phyloP scores from a whole-genome alignment of 208 protist species.

The Blastocrithidia nonstop region DNA sequence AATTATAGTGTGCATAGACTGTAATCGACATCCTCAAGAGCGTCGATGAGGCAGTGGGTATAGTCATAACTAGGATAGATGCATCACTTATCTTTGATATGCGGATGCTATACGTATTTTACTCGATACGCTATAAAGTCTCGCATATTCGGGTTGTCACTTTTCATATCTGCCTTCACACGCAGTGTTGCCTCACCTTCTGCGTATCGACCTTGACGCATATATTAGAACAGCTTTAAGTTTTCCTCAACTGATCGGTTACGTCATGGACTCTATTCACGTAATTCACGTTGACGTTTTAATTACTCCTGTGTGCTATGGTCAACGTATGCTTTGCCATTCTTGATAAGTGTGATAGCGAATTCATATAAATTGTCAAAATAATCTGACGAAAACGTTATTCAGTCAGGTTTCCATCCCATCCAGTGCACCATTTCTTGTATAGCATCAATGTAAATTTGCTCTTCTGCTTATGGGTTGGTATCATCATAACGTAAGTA shows the following conservation, averaged over 20 bases:
- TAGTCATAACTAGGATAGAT: constrained; percentile 99
- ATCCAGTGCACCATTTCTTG: constrained; percentile 85
- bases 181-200: constrained; percentile 96
- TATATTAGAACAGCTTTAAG: constrained; percentile 84
- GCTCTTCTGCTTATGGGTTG: constrained; percentile 96
- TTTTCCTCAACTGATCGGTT: constrained; percentile 87
- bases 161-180: constrained; percentile 97
- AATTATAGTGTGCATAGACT: constrained; percentile 99
- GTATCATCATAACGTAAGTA: constrained; percentile 98
- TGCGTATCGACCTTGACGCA: constrained; percentile 90
- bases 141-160: constrained; percentile 96
- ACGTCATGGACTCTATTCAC: constrained; percentile 83
- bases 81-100: constrained; percentile 93
- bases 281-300: constrained; percentile 64
- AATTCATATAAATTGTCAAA: constrained; percentile 97
- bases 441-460: constrained; percentile 97
- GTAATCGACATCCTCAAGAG: constrained; percentile 99
- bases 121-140: constrained; percentile 99
- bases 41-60: constrained; percentile 98
- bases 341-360: constrained; percentile 96
- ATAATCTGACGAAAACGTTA: constrained; percentile 98
- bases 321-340: constrained; percentile 96
- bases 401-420: constrained; percentile 81
- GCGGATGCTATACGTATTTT: constrained; percentile 91
- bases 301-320: constrained; percentile 94